Evolutionary conservation across 176 grass and related monocot species (phyloP), one percentile per base, ranked within the genome.

Genomic region (Leersia perrieri): DNA sequence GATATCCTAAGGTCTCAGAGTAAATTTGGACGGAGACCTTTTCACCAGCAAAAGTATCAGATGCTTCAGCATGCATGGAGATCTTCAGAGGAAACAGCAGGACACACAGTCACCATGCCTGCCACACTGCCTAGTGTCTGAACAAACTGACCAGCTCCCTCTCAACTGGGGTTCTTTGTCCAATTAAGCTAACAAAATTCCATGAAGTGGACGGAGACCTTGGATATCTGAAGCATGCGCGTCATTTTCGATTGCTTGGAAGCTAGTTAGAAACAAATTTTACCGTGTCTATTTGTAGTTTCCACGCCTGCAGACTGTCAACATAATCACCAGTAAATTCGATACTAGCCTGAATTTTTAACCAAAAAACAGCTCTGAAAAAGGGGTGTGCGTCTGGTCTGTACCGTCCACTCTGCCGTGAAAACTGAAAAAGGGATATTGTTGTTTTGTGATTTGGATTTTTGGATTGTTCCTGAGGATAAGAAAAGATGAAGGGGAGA

Each of bases 401-500:
- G 49, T 20, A 53, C 29, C 35, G 13, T 38, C n/a, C 60, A 31
- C 62, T 42, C 62, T 77, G 72, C 42, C 65, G 32, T 68, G n/a
- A 71, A 81, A 64, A 82, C 25, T 22, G 26, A 40, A 22, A 23
- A 42, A 33, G 38, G 61, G 9, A 1, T 51, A 20, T 57, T 15
- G 12, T 77, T 9, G 7, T 15, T 11, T 78, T 60, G 39, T 53
- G 77, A 35, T 68, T 63, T 31, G 16, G 35, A 53, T 42, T 76
- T 42, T 81, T 36, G 72, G 53, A 22, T 68, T 72, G 62, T 68
- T 51, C 73, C 10, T 34, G 49, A 60, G 92, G 92, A 94, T 94
- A 91, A 94, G 91, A 88, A 88, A 80, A 72, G 89, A 91, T 84
- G 79, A 40, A 88, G 85, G 77, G 89, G 85, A 76, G 79, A 94